Evolutionary conservation across 345 rosid species (phyloP).

Genomic region (Garcia nutans): DNA sequence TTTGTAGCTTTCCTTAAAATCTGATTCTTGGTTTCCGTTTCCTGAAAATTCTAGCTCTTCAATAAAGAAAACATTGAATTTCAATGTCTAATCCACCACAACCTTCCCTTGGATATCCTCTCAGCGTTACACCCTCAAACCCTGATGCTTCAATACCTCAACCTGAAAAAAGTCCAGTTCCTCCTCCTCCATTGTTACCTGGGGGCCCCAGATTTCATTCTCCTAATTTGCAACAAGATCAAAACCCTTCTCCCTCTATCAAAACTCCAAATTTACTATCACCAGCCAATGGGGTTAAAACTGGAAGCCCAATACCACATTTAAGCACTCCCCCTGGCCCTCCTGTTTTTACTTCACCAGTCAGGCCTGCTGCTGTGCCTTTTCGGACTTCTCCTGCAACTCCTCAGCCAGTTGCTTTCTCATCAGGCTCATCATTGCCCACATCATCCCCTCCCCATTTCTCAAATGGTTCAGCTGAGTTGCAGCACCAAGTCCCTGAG

Average conservation of each 20-base stretch:
- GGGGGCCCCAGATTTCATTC: constrained; percentile 66
- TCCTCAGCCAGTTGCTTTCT: constrained; percentile 86
- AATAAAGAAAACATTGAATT: constrained; percentile 21
- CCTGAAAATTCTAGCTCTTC: constrained; percentile 16
- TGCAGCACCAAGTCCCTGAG: constrained; percentile 54
- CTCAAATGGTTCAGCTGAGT: constrained; percentile 60
- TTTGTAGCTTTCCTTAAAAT: constrained; percentile 13
- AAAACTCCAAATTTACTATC: constrained; percentile 49
- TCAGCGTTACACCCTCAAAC: constrained; percentile 37
- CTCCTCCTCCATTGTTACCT: constrained; percentile 42
- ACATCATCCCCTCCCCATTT: constrained; percentile 76
- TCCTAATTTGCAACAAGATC: constrained; percentile 60
- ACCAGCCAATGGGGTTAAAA: constrained; percentile 60
- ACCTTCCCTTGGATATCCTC: constrained; percentile 50
- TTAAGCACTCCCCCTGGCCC: constrained; percentile 95
- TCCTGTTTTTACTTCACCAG: constrained; percentile 81
- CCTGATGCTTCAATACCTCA: constrained; percentile 42
- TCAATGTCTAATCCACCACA: constrained; percentile 67
- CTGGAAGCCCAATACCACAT: constrained; percentile 71
- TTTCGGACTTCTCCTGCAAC: constrained; percentile 84
- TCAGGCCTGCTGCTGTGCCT: constrained; percentile 93
- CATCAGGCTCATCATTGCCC: constrained; percentile 72
- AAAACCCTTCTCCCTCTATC: constrained; percentile 51
- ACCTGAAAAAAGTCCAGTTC: constrained; percentile 42
- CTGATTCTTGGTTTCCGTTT: constrained; percentile 19